Evolutionary conservation across 805 yeast genomes (phyloP).

Genomic region (Candida coquimbonensis): DNA sequence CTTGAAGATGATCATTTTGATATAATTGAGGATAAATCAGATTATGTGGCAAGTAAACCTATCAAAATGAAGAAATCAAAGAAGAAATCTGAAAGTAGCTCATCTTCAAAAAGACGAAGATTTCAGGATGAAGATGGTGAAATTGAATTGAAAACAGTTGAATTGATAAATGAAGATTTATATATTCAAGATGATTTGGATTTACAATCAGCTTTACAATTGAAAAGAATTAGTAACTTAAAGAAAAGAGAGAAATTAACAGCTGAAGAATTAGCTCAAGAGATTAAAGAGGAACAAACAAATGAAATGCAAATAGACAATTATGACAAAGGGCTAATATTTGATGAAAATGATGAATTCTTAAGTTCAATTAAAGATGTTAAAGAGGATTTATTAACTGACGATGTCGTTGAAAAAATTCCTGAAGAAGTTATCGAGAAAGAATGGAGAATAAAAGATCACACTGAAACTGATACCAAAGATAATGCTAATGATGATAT

Average conservation of each 20-base stretch:
- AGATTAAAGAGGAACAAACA: constrained; percentile 14
- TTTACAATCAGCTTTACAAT: constrained; percentile 20
- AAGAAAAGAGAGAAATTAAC: constrained; percentile 13
- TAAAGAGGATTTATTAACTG: background rate
- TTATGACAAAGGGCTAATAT: constrained; percentile 12
- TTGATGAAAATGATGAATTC: constrained; percentile 33
- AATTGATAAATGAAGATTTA: constrained; percentile 21
- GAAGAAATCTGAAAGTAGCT: constrained; percentile 8
- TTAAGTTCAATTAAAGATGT: constrained; percentile 20
- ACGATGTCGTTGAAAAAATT: background rate
- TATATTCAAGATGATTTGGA: constrained; percentile 18
- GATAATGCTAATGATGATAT: background rate
- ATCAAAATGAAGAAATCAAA: constrained; percentile 26
- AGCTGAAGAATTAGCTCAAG: constrained; percentile 18
- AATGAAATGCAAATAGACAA: constrained; percentile 12
- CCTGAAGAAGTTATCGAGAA: background rate
- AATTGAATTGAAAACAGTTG: constrained; percentile 20
- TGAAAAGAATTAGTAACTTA: constrained; percentile 11
- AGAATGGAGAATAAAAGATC: background rate
- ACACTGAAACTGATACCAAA: background rate
- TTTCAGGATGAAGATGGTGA: constrained; percentile 13
- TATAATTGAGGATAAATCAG: constrained; percentile 5
- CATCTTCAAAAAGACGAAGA: constrained; percentile 6
- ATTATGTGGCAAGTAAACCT: constrained; percentile 22
- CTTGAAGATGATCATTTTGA: constrained; percentile 12